Percentiles rank a stretch among this genome's conserved stretches.
Evolutionary conservation across 148 eudicot species (phyloP).

Genomic region (Fagopyrum homotropicum): DNA sequence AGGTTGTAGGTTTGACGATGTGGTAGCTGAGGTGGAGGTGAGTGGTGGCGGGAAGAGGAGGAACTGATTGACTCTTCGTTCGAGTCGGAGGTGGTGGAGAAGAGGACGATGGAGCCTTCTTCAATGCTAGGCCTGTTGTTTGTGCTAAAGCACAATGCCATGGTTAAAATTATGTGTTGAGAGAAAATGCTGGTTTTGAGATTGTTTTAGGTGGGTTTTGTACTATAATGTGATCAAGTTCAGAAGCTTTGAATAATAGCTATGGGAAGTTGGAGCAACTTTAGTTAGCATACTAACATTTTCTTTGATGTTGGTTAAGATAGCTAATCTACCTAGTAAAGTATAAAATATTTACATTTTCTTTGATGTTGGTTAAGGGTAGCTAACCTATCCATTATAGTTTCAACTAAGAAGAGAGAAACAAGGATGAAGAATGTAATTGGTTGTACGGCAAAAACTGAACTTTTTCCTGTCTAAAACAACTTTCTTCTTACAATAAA

Average conservation of each 20-base stretch:
- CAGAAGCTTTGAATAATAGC: background rate
- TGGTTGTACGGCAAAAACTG: background rate
- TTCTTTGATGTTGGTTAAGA: too few relatives aligned
- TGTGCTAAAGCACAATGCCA: conserved; percentile 55
- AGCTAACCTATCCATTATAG: background rate
- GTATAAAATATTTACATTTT: background rate
- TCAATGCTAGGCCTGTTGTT: conserved; percentile 19
- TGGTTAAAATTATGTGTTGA: conserved; percentile 11
- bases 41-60: conserved; percentile 52
- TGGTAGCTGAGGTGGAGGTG: conserved; percentile 27
- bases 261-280: conserved; percentile 6
- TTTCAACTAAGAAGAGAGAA: too few relatives aligned
- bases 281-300: background rate
- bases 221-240: background rate
- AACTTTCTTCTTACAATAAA: background rate
- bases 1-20: conserved; percentile 29
- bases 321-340: too few relatives aligned
- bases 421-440: too few relatives aligned
- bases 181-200: background rate
- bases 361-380: conserved; percentile 1
- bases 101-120: conserved; percentile 62
- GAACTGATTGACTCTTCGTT: conserved; percentile 47
- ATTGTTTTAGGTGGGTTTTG: background rate
- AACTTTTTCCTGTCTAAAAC: conserved; percentile 2
- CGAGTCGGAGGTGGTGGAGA: conserved; percentile 50